Percentiles rank a stretch among this genome's conserved stretches.
Evolutionary conservation across 2,329 filamentous ascomycete species (phyloP).

Genomic region (Lachnellula suecica): DNA sequence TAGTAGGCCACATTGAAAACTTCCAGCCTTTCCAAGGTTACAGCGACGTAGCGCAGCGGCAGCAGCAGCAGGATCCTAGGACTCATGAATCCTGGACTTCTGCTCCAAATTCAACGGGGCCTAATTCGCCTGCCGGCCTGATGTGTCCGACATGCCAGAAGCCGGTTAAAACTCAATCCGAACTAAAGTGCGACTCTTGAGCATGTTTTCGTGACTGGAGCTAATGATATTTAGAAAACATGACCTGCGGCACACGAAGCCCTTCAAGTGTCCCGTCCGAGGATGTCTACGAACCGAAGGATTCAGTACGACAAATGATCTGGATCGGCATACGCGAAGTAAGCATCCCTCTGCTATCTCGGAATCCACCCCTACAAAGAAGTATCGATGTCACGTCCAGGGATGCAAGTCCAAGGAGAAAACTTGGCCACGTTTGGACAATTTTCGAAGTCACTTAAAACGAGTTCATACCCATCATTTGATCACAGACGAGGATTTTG

Average conservation of each 20-base stretch:
- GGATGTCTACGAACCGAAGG: conserved; percentile 61
- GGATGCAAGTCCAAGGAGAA: conserved; percentile 63
- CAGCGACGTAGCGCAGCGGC: conserved; percentile 19
- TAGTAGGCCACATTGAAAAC: conserved; percentile 23
- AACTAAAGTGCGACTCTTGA: conserved; percentile 48
- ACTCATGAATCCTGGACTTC: conserved; percentile 17
- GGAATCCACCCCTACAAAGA: conserved; percentile 45
- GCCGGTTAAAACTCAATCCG: conserved; percentile 50
- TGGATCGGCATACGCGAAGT: conserved; percentile 74
- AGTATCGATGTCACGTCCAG: conserved; percentile 58
- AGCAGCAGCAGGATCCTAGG: conserved; percentile 19
- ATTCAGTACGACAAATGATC: conserved; percentile 79
- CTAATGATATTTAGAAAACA: conserved; percentile 63
- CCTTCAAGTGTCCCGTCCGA: conserved; percentile 57
- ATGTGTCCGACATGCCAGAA: conserved; percentile 42
- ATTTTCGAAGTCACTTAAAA: conserved; percentile 78
- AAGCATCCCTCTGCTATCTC: conserved; percentile 57
- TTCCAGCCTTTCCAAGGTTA: conserved; percentile 23
- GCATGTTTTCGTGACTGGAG: conserved; percentile 19
- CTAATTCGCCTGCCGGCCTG: conserved; percentile 20
- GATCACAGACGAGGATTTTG: conserved; percentile 36
- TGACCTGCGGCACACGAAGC: conserved; percentile 65
- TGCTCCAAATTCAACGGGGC: conserved; percentile 10
- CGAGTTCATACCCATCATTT: conserved; percentile 57
- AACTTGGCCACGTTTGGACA: conserved; percentile 78